Evolutionary conservation across 2,329 filamentous ascomycete genomes (phyloP).

Genomic region (Massarina eburnea): DNA sequence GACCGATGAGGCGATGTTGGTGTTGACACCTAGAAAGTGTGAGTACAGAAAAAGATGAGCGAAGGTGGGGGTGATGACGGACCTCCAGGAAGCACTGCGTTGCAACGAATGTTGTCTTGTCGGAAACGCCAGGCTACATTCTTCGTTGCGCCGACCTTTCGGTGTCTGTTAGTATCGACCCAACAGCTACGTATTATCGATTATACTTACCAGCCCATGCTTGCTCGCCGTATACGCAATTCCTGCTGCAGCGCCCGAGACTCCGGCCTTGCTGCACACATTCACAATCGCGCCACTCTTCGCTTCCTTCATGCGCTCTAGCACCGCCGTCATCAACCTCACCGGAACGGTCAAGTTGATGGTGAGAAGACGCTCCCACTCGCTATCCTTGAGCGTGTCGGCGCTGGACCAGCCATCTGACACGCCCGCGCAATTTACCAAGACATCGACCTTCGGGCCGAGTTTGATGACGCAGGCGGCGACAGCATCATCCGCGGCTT

Average conservation of each 20-base stretch:
- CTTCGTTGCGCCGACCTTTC: conserved; percentile 49
- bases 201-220: conserved; percentile 44
- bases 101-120: conserved; percentile 50
- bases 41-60: not conserved
- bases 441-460: conserved; percentile 38
- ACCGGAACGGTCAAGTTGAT: conserved; percentile 50
- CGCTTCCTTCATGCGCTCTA: conserved; percentile 45
- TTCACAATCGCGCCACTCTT: conserved; percentile 48
- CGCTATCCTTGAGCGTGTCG: conserved; percentile 41
- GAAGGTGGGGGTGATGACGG: conserved; percentile 5
- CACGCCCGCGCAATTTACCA: conserved; percentile 51
- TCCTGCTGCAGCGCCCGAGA: conserved; percentile 45
- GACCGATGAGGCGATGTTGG: conserved; percentile 25
- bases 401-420: conserved; percentile 47
- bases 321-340: conserved; percentile 48
- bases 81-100: conserved; percentile 49
- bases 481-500: conserved; percentile 24
- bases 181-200: not conserved
- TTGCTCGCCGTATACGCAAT: conserved; percentile 52
- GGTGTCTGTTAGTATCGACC: not conserved
- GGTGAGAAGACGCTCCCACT: conserved; percentile 46
- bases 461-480: conserved; percentile 25
- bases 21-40: conserved; percentile 6
- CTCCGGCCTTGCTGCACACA: conserved; percentile 30
- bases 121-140: conserved; percentile 52